These are phyloP conservation scores for Hygrophorus pudorinus DNA, from an alignment of 768 basidiomycete genomes.

Conservation along the genomic window DNA sequence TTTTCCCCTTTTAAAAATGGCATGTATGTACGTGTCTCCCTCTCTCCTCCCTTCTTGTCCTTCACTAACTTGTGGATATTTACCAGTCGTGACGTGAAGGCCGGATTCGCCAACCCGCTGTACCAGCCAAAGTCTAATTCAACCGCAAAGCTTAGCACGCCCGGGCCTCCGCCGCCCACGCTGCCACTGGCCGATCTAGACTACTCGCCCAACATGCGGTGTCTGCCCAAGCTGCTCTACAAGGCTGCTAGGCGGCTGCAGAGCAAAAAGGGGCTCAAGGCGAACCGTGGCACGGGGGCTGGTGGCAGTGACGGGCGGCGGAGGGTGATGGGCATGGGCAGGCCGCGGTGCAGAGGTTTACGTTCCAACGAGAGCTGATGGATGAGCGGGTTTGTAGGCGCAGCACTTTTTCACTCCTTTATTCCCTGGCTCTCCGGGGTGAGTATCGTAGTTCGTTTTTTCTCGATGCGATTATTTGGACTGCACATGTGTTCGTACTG, in stretches of 20 bases:
- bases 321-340: background rate
- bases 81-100: constrained; percentile 58
- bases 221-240: constrained; percentile 52
- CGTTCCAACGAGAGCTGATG: background rate
- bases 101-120: constrained; percentile 53
- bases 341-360: background rate
- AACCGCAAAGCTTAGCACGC: constrained; percentile 32
- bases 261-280: background rate
- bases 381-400: background rate
- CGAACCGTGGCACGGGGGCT: background rate
- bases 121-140: constrained; percentile 29
- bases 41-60: constrained; percentile 1
- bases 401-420: background rate
- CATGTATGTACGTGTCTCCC: constrained; percentile 45
- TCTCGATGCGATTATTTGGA: too few species aligned
- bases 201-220: constrained; percentile 46
- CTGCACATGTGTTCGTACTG: too few species aligned
- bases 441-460: too few species aligned
- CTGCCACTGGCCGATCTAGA: constrained; percentile 57
- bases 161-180: constrained; percentile 36
- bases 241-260: constrained; percentile 15
- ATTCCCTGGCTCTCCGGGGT: constrained; percentile 15
- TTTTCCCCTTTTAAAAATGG: too few species aligned
- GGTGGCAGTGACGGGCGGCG: background rate
- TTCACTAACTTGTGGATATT: background rate